Evolutionary conservation across 2,329 filamentous ascomycete genomes (phyloP).

Genomic region (Arthrobotrys iridis): DNA sequence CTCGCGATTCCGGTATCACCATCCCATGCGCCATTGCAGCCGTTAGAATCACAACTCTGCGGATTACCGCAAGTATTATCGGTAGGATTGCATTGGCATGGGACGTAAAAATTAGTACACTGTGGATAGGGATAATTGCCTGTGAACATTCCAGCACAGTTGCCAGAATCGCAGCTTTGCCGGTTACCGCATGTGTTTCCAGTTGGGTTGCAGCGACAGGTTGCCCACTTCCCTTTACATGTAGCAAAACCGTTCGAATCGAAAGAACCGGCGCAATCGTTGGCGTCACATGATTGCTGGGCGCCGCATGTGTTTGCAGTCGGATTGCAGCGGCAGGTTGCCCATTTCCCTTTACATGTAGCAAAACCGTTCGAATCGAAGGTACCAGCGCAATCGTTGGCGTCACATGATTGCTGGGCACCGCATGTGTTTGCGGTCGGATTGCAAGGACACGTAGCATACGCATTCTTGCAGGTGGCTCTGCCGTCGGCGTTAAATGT

Average conservation of each 20-base stretch:
- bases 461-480: constrained; percentile 17
- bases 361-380: background rate
- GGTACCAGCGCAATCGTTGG: background rate
- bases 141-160: constrained; percentile 1
- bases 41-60: background rate
- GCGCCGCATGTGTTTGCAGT: background rate
- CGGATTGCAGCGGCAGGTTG: background rate
- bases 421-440: constrained; percentile 22
- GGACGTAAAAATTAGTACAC: constrained; percentile 4
- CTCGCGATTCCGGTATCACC: constrained; percentile 1
- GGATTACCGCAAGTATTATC: constrained; percentile 11
- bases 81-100: constrained; percentile 19
- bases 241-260: background rate
- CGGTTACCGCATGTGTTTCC: background rate
- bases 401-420: background rate
- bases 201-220: background rate
- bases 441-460: constrained; percentile 21
- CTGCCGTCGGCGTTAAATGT: constrained; percentile 11
- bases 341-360: background rate
- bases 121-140: background rate
- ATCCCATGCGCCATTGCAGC: constrained; percentile 10
- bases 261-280: background rate
- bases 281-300: background rate
- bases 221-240: background rate
- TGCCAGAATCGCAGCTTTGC: constrained; percentile 7